Base-by-base conservation (phyloP, 352 stramenopile genomes). In the Phytophthora agathidicida region DNA sequence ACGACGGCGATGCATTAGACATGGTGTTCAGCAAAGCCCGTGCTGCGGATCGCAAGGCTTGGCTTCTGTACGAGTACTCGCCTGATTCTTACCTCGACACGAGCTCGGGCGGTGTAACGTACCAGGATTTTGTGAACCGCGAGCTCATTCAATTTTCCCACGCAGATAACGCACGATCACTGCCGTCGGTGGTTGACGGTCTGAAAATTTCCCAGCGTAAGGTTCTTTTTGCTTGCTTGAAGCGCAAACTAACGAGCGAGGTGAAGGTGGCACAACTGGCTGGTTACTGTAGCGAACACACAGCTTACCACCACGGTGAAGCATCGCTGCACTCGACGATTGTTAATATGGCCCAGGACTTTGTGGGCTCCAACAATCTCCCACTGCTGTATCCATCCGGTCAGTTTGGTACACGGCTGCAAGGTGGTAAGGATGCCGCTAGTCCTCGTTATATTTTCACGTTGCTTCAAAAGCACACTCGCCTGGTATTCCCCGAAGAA, bases 211-310 rank as follows among this genome's bases (percentile, higher is more conserved):
- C 93, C 9, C 97, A 99, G 75, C 83, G 97, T 7, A 99, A 99
- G 64, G 90, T 99, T 8, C 71, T 99, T 8, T 99, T 98, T 66
- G 91, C 92, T 11, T 99, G 97, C 55, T 92, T 99, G 71, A 99
- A 99, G 73, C 91, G 97, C 42, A 99, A 99, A 64, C 84, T 99
- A 2, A 99, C 96, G 27, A 94, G 89, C 19, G 98, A 99, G 64
- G 98, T 99, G 44, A 99, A 99, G 72, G 98, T 99, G 9, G 97
- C 97, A 8, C 98, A 99, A 71, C 89, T 99, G 20, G 97, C 97
- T 5, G 98, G 98, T 32, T 99, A 99, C 66, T 96, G 98, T 35
- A 97, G 92, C 45, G 95, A 99, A 46, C 88, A 96, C 63, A 94
- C 96, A 31, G 97, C 98, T 3, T 99, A 99, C 68, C 98, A 99